phyloP scores from a whole-genome alignment of 176 grass and related monocot genomes.

The Avena eriantha region DNA sequence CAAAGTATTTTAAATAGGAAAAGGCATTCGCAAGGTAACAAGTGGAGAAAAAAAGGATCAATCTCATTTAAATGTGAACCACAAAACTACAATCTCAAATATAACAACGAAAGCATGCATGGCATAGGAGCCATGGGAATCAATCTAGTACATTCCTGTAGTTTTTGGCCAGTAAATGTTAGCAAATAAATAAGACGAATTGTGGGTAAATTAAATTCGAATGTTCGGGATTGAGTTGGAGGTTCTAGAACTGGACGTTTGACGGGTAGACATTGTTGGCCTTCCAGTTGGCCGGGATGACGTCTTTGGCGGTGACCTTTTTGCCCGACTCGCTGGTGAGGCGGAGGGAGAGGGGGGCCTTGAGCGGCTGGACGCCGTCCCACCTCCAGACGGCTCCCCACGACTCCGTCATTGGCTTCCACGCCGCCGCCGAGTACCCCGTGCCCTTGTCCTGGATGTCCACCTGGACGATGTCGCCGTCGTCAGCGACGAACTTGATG shows the following conservation, averaged over 20 bases:
- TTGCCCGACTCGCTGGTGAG: constrained; percentile 63
- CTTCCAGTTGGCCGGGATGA: constrained; percentile 60
- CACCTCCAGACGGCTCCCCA: constrained; percentile 72
- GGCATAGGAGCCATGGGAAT: background rate
- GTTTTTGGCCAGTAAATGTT: background rate
- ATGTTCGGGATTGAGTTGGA: background rate
- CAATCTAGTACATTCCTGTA: background rate
- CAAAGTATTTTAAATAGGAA: too few relatives aligned
- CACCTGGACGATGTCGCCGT: constrained; percentile 66
- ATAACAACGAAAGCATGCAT: background rate
- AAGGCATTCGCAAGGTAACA: background rate
- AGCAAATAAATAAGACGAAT: background rate
- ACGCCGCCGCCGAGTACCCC: background rate
- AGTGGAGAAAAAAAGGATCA: background rate
- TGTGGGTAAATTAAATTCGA: background rate
- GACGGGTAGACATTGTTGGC: constrained; percentile 46
- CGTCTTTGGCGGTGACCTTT: constrained; percentile 47
- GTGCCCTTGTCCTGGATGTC: constrained; percentile 46
- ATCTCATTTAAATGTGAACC: background rate
- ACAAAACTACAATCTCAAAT: background rate
- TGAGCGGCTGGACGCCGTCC: constrained; percentile 27
- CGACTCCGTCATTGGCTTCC: constrained; percentile 53
- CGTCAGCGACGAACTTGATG: constrained; percentile 58
- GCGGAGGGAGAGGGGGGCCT: constrained; percentile 64
- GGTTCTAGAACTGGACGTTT: constrained; percentile 35